These are phyloP conservation scores for Acer campestre DNA, from an alignment of 345 rosid species.

Conservation along the genomic window DNA sequence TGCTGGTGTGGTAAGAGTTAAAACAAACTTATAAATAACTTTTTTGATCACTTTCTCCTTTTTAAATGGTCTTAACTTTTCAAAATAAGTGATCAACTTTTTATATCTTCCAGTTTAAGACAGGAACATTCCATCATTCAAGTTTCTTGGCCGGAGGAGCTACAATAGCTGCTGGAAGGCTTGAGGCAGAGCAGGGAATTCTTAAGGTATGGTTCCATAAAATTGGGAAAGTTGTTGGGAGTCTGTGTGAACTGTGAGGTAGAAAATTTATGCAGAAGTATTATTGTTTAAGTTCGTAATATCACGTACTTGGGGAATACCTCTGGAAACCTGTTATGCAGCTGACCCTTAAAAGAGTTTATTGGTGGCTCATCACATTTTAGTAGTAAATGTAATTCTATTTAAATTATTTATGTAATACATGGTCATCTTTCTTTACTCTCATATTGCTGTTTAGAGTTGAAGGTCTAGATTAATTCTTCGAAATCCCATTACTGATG, in stretches of 20 bases:
- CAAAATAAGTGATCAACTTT: neutral
- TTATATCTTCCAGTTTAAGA: constrained; percentile 67
- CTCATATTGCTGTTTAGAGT: neutral
- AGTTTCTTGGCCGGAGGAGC: constrained; percentile 97
- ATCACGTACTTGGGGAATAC: neutral
- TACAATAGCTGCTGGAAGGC: constrained; percentile 89
- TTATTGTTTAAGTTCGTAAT: neutral
- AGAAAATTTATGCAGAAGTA: neutral
- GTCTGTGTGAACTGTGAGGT: neutral
- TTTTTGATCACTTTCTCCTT: neutral
- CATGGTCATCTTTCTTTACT: neutral
- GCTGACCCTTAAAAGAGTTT: neutral
- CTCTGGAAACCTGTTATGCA: neutral
- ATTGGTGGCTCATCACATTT: neutral
- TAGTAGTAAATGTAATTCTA: neutral
- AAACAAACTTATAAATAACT: neutral
- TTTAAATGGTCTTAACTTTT: neutral
- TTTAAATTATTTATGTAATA: neutral
- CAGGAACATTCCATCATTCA: constrained; percentile 89
- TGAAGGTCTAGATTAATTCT: neutral
- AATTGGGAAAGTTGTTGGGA: neutral
- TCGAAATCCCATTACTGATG: neutral
- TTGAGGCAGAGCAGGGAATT: constrained; percentile 61
- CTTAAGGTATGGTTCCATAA: constrained; percentile 57
- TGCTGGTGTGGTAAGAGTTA: constrained; percentile 61